phyloP scores from a whole-genome alignment of 2,329 filamentous ascomycete species.

The Diaporthe batatas region DNA sequence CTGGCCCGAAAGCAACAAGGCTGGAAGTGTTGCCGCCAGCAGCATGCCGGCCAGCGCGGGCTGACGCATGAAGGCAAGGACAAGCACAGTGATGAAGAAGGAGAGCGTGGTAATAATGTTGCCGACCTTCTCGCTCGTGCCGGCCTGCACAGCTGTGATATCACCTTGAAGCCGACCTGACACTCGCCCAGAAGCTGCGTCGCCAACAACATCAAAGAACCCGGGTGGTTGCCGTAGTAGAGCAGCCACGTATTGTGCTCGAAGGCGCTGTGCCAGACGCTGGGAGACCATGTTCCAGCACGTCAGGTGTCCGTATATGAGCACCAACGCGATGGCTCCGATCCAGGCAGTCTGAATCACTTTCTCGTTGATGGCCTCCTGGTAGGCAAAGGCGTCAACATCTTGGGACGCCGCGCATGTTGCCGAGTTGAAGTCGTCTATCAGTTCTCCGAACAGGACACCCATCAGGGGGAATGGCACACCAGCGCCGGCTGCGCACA shows the following conservation, averaged over 20 bases:
- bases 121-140: slow-evolving; percentile 9
- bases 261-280: slow-evolving; percentile 4
- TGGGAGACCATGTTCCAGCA: slow-evolving; percentile 11
- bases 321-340: background rate
- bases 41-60: slow-evolving; percentile 5
- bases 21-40: background rate
- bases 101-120: slow-evolving; percentile 2
- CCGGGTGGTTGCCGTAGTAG: slow-evolving; percentile 10
- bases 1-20: background rate
- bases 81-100: slow-evolving; percentile 9
- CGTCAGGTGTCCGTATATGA: slow-evolving; percentile 3
- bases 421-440: slow-evolving; percentile 20
- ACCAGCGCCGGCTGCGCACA: background rate
- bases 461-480: slow-evolving; percentile 3
- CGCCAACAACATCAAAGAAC: slow-evolving; percentile 1
- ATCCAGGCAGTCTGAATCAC: slow-evolving; percentile 16
- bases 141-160: slow-evolving; percentile 8
- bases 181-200: slow-evolving; percentile 2
- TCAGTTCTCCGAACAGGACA: background rate
- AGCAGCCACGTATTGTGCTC: background rate
- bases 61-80: slow-evolving; percentile 5
- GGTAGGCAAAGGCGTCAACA: slow-evolving; percentile 4
- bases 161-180: background rate
- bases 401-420: background rate
- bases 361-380: slow-evolving; percentile 2